phyloP scores from a whole-genome alignment of 331 rosid species.

The Pyracantha coccinea region DNA sequence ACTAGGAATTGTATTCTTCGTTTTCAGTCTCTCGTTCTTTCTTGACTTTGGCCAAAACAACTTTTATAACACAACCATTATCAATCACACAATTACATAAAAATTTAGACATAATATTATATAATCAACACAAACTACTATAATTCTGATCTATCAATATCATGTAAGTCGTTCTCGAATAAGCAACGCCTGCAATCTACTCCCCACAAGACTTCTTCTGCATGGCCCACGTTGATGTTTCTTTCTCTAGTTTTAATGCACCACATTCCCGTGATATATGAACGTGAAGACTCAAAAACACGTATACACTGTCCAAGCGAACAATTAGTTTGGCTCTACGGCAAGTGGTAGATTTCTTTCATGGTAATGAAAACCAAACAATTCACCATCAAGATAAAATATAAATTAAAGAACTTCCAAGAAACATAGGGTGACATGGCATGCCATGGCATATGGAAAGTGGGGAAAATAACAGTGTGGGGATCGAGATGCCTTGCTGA shows the following conservation, averaged over 20 bases:
- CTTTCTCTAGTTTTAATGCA: slow-evolving; percentile 2
- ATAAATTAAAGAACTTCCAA: background rate
- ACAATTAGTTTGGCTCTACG: background rate
- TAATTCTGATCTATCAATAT: too few relatives aligned
- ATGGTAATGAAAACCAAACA: background rate
- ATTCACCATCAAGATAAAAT: background rate
- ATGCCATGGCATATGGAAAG: background rate
- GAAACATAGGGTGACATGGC: background rate
- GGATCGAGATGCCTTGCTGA: background rate
- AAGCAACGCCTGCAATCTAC: slow-evolving; percentile 13
- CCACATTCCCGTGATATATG: slow-evolving; percentile 16
- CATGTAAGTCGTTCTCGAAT: background rate
- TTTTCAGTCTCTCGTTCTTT: background rate
- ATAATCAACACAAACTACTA: too few relatives aligned
- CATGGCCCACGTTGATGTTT: slow-evolving; percentile 27
- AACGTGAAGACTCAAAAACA: background rate
- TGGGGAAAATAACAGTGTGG: background rate
- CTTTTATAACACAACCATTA: too few relatives aligned
- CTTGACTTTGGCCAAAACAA: background rate
- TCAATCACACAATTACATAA: too few relatives aligned
- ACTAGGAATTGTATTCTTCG: background rate
- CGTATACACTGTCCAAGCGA: background rate
- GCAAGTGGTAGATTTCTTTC: background rate
- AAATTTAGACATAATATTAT: background rate
- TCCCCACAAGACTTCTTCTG: background rate